Percentiles rank a stretch among this genome's conserved stretches.
These are phyloP conservation scores for Moesziomyces parantarcticus DNA, from an alignment of 1,284 basidiomycete species.

Conservation along the genomic window DNA sequence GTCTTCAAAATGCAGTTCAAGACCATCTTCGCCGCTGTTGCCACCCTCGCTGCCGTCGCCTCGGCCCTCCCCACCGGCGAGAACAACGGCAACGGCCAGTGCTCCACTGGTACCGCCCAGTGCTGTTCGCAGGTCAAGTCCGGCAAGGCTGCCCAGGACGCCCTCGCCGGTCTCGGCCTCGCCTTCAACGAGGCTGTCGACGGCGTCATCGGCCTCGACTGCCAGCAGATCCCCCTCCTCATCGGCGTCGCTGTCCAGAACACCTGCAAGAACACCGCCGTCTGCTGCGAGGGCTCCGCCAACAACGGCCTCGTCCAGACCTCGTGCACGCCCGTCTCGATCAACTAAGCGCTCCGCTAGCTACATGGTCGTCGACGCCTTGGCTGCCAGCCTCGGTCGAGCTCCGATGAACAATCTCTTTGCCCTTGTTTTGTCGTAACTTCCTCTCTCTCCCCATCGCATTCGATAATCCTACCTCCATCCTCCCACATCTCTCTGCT, in stretches of 20 bases:
- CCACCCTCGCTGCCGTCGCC: slow-evolving; percentile 48
- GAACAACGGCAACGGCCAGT: slow-evolving; percentile 47
- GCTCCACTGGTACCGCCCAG: slow-evolving; percentile 45
- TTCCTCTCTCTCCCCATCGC: slow-evolving; percentile 5
- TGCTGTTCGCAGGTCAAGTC: slow-evolving; percentile 50
- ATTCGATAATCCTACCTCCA: slow-evolving; percentile 11
- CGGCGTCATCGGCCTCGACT: slow-evolving; percentile 51
- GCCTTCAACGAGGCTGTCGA: slow-evolving; percentile 46
- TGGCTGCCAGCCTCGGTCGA: background rate
- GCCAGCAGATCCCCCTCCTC: slow-evolving; percentile 44
- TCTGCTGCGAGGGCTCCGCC: slow-evolving; percentile 45
- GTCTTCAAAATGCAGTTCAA: slow-evolving; percentile 58
- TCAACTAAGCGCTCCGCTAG: slow-evolving; percentile 43
- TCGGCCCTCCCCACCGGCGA: slow-evolving; percentile 34
- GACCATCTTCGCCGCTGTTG: slow-evolving; percentile 49
- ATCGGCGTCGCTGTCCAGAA: slow-evolving; percentile 33
- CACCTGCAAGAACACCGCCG: slow-evolving; percentile 49
- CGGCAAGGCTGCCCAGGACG: slow-evolving; percentile 43
- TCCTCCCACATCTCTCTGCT: slow-evolving; percentile 1
- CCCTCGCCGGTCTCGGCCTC: slow-evolving; percentile 52
- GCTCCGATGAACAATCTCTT: background rate
- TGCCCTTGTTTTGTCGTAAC: background rate
- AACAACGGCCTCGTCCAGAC: slow-evolving; percentile 56
- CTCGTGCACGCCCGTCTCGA: slow-evolving; percentile 49
- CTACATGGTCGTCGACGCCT: background rate